Conservation (phyloP, 352 stramenopile species). For the Phytophthora uliginosa region DNA sequence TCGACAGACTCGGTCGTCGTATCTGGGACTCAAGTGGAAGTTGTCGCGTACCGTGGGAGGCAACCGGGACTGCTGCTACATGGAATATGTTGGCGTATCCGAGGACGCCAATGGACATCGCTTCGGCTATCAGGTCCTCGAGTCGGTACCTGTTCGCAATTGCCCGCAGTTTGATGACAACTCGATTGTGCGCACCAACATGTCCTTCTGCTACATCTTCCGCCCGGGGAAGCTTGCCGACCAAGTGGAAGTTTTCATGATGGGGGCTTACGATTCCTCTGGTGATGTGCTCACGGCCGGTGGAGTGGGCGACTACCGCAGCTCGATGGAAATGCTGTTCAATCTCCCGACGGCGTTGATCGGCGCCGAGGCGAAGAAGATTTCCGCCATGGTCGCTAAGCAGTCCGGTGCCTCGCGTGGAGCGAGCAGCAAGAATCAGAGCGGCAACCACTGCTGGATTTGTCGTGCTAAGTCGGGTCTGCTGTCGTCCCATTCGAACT, state of each 20-base stretch:
- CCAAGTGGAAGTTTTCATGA: conserved; percentile 78
- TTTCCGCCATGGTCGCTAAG: conserved; percentile 64
- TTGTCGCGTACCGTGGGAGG: conserved; percentile 72
- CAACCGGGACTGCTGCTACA: conserved; percentile 78
- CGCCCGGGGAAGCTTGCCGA: conserved; percentile 56
- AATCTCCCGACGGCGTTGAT: conserved; percentile 52
- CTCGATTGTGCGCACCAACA: conserved; percentile 74
- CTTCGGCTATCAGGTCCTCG: conserved; percentile 74
- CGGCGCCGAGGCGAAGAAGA: conserved; percentile 75
- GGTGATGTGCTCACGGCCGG: conserved; percentile 68
- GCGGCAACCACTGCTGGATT: conserved; percentile 67
- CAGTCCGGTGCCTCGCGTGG: conserved; percentile 42
- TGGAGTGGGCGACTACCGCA: conserved; percentile 74
- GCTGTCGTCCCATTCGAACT: conserved; percentile 63
- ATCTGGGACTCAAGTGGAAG: conserved; percentile 83
- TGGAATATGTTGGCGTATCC: conserved; percentile 74
- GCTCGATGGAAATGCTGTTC: conserved; percentile 77
- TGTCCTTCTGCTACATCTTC: conserved; percentile 84
- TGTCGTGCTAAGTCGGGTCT: conserved; percentile 66
- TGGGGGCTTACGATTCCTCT: conserved; percentile 75
- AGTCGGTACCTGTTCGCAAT: conserved; percentile 68
- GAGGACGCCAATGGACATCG: conserved; percentile 63
- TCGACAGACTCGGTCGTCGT: conserved; percentile 59
- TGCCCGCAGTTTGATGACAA: conserved; percentile 81
- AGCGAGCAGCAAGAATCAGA: conserved; percentile 45